Percentiles rank a stretch among this genome's conserved stretches.
Conservation (phyloP, 2,329 filamentous ascomycete species). For the Neopestalotiopsis sp. region DNA sequence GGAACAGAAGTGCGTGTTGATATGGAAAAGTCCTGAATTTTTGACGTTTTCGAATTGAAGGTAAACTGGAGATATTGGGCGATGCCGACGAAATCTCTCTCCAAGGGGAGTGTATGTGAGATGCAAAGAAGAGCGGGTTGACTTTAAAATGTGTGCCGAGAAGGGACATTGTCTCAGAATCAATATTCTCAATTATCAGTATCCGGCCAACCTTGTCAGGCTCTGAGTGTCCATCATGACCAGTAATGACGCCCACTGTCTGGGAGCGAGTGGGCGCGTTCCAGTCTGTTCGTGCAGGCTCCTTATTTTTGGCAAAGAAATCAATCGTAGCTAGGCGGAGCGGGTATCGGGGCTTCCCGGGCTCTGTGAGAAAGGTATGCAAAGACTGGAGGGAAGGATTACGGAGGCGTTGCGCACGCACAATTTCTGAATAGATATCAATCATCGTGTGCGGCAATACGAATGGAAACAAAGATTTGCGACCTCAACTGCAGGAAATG, state of each 20-base stretch:
- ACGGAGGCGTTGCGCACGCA: not conserved
- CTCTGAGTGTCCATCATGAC: not conserved
- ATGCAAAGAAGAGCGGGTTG: not conserved
- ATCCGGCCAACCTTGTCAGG: not conserved
- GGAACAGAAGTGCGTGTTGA: not conserved
- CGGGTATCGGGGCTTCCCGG: not conserved
- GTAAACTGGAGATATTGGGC: not conserved
- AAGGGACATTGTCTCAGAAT: not conserved
- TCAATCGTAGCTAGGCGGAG: not conserved
- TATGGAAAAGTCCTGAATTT: not conserved
- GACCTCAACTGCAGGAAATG: too few relatives aligned
- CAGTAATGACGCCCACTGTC: not conserved
- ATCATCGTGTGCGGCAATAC: not conserved
- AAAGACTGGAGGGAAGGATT: not conserved
- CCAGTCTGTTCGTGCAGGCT: not conserved
- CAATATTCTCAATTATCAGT: not conserved
- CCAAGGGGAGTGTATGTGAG: not conserved
- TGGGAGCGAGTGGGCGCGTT: not conserved
- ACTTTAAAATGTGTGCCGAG: not conserved
- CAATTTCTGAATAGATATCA: not conserved
- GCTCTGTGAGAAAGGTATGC: not conserved
- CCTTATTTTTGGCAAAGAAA: not conserved
- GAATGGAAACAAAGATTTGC: too few relatives aligned
- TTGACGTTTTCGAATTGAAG: not conserved
- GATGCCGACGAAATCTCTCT: not conserved